phyloP scores from a whole-genome alignment of 2,329 filamentous ascomycete genomes.

The Epichloe scottii region DNA sequence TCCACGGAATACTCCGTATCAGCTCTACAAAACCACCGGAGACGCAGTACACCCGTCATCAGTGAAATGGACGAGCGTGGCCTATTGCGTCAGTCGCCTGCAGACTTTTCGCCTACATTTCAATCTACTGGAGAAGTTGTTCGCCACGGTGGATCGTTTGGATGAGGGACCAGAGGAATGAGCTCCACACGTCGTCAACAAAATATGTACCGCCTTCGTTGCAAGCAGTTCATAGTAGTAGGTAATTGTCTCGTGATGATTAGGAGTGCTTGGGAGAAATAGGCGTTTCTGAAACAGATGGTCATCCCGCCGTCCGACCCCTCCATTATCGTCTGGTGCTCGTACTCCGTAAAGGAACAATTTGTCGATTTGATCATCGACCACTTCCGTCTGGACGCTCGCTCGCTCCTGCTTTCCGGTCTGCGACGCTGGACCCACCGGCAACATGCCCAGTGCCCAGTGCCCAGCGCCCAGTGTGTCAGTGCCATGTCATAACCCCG shows the following conservation, averaged over 20 bases:
- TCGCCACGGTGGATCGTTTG: background rate
- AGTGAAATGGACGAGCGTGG: no score
- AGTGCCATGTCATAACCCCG: conserved; percentile 22
- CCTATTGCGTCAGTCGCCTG: conserved; percentile 7
- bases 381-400: background rate
- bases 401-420: background rate
- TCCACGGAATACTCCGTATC: no score
- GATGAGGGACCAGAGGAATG: no score
- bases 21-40: no score
- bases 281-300: background rate
- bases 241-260: no score
- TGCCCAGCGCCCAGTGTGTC: no score
- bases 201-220: background rate
- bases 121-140: conserved; percentile 1
- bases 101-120: conserved; percentile 5
- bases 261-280: no score
- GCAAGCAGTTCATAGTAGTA: background rate
- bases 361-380: no score
- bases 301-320: background rate
- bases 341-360: background rate
- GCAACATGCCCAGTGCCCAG: background rate
- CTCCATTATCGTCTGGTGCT: background rate
- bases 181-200: conserved; percentile 6
- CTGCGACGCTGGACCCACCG: conserved; percentile 7
- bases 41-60: no score